A percentile compares a stretch with the other conserved stretches of the same genome.
phyloP scores from a whole-genome alignment of 352 stramenopile species.

The Phytopythium helicoides region DNA sequence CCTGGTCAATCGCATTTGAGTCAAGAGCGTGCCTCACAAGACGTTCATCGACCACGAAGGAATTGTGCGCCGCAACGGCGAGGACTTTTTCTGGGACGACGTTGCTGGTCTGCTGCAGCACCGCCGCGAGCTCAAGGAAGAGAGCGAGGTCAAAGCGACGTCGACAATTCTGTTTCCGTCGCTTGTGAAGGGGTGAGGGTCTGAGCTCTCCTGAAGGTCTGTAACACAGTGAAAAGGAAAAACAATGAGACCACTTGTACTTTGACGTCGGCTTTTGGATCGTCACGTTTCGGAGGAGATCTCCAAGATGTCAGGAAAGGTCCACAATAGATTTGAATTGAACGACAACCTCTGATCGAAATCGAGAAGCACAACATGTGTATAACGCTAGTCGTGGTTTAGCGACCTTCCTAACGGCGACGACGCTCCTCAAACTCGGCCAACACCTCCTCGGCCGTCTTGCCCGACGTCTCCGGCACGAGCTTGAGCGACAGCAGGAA shows the following conservation, averaged over 20 bases:
- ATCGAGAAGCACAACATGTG: no score
- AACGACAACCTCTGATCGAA: no score
- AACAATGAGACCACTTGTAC: no score
- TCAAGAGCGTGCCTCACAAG: slow-evolving; percentile 49
- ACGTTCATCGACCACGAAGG: slow-evolving; percentile 43
- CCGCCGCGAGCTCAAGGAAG: slow-evolving; percentile 24
- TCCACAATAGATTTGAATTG: no score
- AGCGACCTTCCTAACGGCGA: slow-evolving; percentile 1
- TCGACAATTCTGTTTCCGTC: slow-evolving; percentile 25
- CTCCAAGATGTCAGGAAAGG: no score
- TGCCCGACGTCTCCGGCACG: slow-evolving; percentile 62
- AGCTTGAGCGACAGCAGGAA: slow-evolving; percentile 34
- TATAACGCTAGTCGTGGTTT: no score
- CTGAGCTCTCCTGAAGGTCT: no score
- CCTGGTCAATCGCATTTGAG: slow-evolving; percentile 44
- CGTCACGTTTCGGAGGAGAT: no score
- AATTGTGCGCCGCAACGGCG: slow-evolving; percentile 47
- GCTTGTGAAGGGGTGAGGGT: slow-evolving; percentile 8
- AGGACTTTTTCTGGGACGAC: slow-evolving; percentile 64
- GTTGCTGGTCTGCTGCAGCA: slow-evolving; percentile 47
- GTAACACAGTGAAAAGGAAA: neutral
- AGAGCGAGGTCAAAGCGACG: slow-evolving; percentile 11
- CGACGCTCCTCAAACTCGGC: slow-evolving; percentile 28
- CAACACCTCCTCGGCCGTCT: no score
- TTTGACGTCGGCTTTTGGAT: no score